Evolutionary conservation across 768 basidiomycete species (phyloP).

Genomic region (Goffeauzyma gilvescens): DNA sequence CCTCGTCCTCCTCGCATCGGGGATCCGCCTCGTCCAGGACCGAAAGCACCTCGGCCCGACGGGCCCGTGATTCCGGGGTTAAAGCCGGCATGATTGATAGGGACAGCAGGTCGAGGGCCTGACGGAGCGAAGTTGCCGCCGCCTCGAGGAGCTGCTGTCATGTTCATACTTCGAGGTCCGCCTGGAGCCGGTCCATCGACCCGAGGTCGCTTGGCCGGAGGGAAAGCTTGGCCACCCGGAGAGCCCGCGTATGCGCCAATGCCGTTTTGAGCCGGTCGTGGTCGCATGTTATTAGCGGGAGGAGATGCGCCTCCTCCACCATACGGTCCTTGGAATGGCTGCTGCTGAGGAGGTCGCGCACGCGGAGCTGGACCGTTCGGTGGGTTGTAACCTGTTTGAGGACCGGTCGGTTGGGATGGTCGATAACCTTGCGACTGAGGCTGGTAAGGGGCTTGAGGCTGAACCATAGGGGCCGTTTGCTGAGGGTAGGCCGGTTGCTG

Average conservation of each 20-base stretch:
- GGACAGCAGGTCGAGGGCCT: too few species aligned
- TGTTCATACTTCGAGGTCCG: conserved; percentile 2
- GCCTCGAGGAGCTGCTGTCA: neutral
- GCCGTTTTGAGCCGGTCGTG: neutral
- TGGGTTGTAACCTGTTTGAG: neutral
- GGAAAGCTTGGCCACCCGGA: conserved; percentile 27
- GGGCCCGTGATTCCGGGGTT: too few species aligned
- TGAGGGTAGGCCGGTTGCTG: neutral
- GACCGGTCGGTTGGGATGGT: neutral
- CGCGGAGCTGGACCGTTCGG: neutral
- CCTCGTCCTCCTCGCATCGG: too few species aligned
- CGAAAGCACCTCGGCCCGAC: too few species aligned
- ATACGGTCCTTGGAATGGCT: conserved; percentile 1
- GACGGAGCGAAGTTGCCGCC: too few species aligned
- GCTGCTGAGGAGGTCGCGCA: neutral
- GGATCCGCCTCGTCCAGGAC: too few species aligned
- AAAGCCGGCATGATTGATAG: too few species aligned
- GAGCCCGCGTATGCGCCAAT: neutral
- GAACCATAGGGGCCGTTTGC: too few species aligned
- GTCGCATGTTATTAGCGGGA: neutral
- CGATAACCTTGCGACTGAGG: too few species aligned
- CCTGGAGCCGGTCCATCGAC: conserved; percentile 51
- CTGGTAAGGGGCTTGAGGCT: too few species aligned
- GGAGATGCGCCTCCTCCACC: conserved; percentile 1
- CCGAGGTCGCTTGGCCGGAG: conserved; percentile 75